These are phyloP conservation scores for Penicillium parvum DNA, from an alignment of 495 filamentous ascomycete species.

Conservation along the genomic window DNA sequence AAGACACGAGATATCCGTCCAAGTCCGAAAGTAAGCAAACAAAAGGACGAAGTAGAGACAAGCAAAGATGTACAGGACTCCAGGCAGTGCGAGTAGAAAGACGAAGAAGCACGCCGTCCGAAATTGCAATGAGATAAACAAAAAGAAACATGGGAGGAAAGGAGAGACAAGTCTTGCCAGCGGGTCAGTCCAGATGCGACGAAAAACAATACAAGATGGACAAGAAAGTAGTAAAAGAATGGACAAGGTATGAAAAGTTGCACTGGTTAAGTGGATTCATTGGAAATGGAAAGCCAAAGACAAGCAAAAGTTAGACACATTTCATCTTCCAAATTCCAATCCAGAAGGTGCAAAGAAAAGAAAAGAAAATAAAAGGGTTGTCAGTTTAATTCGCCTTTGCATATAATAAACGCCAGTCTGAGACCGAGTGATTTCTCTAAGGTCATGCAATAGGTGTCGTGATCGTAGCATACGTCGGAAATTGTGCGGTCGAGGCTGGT, in stretches of 20 bases:
- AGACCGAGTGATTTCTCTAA: slow-evolving; percentile 39
- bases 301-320: neutral
- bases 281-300: slow-evolving; percentile 3
- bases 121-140: slow-evolving; percentile 17
- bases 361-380: slow-evolving; percentile 19
- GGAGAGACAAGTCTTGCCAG: slow-evolving; percentile 7
- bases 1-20: no score
- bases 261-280: slow-evolving; percentile 1
- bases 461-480: slow-evolving; percentile 43
- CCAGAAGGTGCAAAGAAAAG: slow-evolving; percentile 3
- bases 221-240: slow-evolving; percentile 13
- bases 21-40: no score
- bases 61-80: slow-evolving; percentile 20
- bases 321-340: slow-evolving; percentile 9
- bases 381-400: slow-evolving; percentile 31
- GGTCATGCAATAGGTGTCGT: slow-evolving; percentile 47
- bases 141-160: slow-evolving; percentile 10
- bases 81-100: slow-evolving; percentile 11
- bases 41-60: neutral
- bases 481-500: slow-evolving; percentile 30
- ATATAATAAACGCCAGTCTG: slow-evolving; percentile 44
- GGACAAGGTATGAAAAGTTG: slow-evolving; percentile 10
- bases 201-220: neutral
- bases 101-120: slow-evolving; percentile 10
- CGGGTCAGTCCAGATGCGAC: slow-evolving; percentile 1